A percentile compares a stretch with the other conserved stretches of the same genome.
phyloP scores from a whole-genome alignment of 2,329 filamentous ascomycete species.

The Calonectria pteridis region DNA sequence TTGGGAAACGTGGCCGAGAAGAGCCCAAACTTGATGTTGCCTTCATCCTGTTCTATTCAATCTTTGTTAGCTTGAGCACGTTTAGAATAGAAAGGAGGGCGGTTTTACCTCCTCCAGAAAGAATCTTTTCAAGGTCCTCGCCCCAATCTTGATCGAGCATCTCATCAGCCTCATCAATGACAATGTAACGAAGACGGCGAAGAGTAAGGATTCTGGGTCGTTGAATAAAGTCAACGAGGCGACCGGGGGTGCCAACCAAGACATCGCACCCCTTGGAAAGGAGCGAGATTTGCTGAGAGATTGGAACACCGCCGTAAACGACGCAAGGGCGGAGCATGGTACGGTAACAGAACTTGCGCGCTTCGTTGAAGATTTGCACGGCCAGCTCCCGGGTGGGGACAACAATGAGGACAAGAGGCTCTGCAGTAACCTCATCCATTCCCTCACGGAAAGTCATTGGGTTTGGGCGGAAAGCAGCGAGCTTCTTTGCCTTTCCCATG shows the following conservation, averaged over 20 bases:
- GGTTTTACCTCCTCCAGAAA: conserved; percentile 81
- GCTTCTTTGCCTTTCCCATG: conserved; percentile 95
- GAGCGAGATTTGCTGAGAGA: conserved; percentile 77
- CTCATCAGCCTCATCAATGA: conserved; percentile 97
- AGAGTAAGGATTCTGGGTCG: conserved; percentile 77
- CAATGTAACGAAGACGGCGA: conserved; percentile 80
- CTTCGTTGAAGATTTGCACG: conserved; percentile 95
- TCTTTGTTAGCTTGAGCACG: conserved; percentile 39
- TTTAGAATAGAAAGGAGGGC: conserved; percentile 1
- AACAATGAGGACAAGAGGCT: conserved; percentile 89
- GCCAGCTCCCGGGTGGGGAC: conserved; percentile 91
- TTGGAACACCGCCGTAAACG: conserved; percentile 85
- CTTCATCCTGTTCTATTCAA: conserved; percentile 78
- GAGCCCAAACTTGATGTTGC: conserved; percentile 78
- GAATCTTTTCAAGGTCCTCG: conserved; percentile 78
- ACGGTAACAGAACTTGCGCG: conserved; percentile 91
- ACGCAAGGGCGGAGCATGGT: conserved; percentile 95
- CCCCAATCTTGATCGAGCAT: conserved; percentile 87
- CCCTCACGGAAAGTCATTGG: conserved; percentile 65
- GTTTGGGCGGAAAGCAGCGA: conserved; percentile 83
- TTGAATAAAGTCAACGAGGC: conserved; percentile 86
- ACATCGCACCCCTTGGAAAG: conserved; percentile 89
- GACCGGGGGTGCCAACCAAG: conserved; percentile 88
- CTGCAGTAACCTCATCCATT: conserved; percentile 71
- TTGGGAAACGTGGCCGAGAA: conserved; percentile 97